Base-by-base conservation (phyloP, 768 basidiomycete genomes). In the Gymnopilus junonius region DNA sequence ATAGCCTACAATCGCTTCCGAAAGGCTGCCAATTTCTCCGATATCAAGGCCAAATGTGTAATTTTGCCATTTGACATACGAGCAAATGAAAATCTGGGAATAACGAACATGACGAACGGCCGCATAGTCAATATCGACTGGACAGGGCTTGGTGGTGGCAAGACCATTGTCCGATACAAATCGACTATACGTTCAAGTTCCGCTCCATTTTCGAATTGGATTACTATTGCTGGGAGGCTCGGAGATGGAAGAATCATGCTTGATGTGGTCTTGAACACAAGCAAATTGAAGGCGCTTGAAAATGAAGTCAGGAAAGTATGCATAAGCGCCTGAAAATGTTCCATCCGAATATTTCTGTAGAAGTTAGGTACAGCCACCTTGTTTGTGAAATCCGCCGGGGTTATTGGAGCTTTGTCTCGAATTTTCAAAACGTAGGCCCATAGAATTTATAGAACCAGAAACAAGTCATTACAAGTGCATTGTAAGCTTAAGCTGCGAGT, bases 81-180 rank as follows among this genome's bases (percentile, higher is more conserved):
- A 21, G 79, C 77, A 7, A 63, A 77, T 29, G 80, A 81, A 55
- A 77, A 75, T 0, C 59, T 82, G 15, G 63, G 74, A 2, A 35
- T 82, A 1, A 80, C 78, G 32, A 80, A 81, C 61, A 77, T 81
- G 20, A 79, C 79, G 25, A 76, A 76, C 7, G 78, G 78, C 12
- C 73, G 77, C 17, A 81, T 80, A 34, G 42, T 81, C 11, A 79
- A 80, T 48, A 60, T 77, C 3, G 79, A 80, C 56, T 80, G 80
- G 80, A 73, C 67, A 14, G 50, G 70, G 2, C 56, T 76, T 3
- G 79, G 80, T 2, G 75, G 71, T 1, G 65, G 64, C 42, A 67
- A 69, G 37, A 82, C 80, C 0, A 21, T 81, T 10, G 81, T 78
- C 58, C 71, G 77, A 6, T 82, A 80, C 50, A 68, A 78, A 5